Conservation (phyloP, 2,329 filamentous ascomycete genomes). For the Sclerotinia nivalis region DNA sequence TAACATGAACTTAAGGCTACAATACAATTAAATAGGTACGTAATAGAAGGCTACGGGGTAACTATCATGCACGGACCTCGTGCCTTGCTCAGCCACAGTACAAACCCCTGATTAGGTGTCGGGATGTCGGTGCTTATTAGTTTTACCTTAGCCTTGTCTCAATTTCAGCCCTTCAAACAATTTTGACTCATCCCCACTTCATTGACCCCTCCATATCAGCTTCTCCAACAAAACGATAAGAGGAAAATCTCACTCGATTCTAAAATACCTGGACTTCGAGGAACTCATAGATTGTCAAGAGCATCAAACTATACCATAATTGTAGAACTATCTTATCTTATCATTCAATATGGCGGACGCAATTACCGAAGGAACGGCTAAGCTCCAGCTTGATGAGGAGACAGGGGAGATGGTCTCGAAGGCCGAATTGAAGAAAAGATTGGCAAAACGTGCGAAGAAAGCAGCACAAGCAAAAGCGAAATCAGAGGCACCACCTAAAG, state of each 20-base stretch:
- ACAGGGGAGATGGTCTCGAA: conserved; percentile 68
- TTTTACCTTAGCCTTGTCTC: not conserved
- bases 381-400: conserved; percentile 62
- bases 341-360: conserved; percentile 48
- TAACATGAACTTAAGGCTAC: conserved; percentile 1
- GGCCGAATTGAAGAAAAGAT: conserved; percentile 62
- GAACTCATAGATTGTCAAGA: not conserved
- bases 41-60: not conserved
- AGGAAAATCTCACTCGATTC: not conserved
- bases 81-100: not conserved
- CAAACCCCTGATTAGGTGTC: not conserved
- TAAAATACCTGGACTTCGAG: not conserved
- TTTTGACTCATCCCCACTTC: conserved; percentile 13
- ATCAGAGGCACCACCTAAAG: conserved; percentile 45
- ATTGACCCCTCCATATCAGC: conserved; percentile 10
- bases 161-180: not conserved
- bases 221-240: not conserved
- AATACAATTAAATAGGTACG: not conserved
- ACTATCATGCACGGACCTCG: not conserved
- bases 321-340: not conserved
- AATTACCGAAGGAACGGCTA: conserved; percentile 49
- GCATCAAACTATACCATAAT: not conserved
- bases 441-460: conserved; percentile 60
- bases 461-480: conserved; percentile 55
- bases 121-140: conserved; percentile 3